Conservation (phyloP, 306 rosid genomes). For the Lupinus albus region DNA sequence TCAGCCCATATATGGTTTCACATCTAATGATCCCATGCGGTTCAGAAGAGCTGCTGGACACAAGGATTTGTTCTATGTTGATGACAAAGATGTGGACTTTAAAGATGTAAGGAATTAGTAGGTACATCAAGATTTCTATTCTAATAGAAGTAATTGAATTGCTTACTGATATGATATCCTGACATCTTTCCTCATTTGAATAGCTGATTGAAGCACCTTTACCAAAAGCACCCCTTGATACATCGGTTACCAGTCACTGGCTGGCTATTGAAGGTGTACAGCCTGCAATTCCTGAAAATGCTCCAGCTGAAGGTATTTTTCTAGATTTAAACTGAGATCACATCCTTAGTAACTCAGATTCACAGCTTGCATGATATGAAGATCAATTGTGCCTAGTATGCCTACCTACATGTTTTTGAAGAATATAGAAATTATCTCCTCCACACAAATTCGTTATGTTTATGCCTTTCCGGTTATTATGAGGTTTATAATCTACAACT, state of each 20-base stretch:
- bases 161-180: constrained; percentile 33
- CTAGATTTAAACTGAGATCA: constrained; percentile 26
- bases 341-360: constrained; percentile 22
- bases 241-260: constrained; percentile 78
- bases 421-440: constrained; percentile 27
- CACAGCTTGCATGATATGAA: neutral
- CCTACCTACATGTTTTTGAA: constrained; percentile 10
- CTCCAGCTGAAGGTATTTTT: constrained; percentile 64
- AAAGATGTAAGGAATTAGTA: constrained; percentile 70
- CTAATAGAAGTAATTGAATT: constrained; percentile 22
- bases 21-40: constrained; percentile 70
- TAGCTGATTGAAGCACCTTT: constrained; percentile 75
- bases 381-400: neutral
- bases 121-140: constrained; percentile 37
- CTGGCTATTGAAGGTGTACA: constrained; percentile 95
- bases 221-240: constrained; percentile 77
- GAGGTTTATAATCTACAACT: constrained; percentile 9
- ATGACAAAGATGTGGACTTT: constrained; percentile 88
- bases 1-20: constrained; percentile 85
- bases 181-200: constrained; percentile 36
- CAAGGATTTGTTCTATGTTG: constrained; percentile 84
- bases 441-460: constrained; percentile 3
- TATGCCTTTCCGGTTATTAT: neutral
- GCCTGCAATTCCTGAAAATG: constrained; percentile 86
- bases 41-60: constrained; percentile 87